Conservation (phyloP, 2,329 filamentous ascomycete species). For the Beauveria sp. region DNA sequence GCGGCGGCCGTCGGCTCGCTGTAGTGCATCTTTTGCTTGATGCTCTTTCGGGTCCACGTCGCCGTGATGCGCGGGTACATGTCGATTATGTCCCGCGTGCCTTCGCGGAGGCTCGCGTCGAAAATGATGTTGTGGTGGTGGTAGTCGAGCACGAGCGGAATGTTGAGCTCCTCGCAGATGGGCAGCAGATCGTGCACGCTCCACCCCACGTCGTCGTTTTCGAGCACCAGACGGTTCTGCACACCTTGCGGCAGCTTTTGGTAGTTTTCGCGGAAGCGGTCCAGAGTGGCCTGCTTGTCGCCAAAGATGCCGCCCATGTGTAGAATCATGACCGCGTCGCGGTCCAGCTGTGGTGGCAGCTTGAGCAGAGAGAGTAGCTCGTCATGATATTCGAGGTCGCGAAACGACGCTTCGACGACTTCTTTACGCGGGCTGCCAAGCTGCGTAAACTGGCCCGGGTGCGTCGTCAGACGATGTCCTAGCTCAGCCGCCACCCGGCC, state of each 20-base stretch:
- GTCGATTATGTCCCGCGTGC: slow-evolving; percentile 69
- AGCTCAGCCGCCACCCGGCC: slow-evolving; percentile 70
- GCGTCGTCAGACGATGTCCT: slow-evolving; percentile 79
- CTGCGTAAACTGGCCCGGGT: slow-evolving; percentile 91
- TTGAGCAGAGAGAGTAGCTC: slow-evolving; percentile 74
- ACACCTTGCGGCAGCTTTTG: slow-evolving; percentile 55
- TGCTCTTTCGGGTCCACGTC: slow-evolving; percentile 78
- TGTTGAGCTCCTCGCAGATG: slow-evolving; percentile 87
- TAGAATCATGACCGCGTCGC: slow-evolving; percentile 87
- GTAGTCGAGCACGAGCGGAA: slow-evolving; percentile 84
- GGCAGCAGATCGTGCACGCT: slow-evolving; percentile 87
- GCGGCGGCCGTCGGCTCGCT: slow-evolving; percentile 61
- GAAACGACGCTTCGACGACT: slow-evolving; percentile 68
- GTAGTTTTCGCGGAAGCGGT: slow-evolving; percentile 74
- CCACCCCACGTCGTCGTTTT: slow-evolving; percentile 93
- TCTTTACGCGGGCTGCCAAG: slow-evolving; percentile 72
- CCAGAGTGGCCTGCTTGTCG: slow-evolving; percentile 71
- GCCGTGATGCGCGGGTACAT: slow-evolving; percentile 70
- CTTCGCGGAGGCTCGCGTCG: slow-evolving; percentile 67
- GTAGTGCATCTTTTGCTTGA: slow-evolving; percentile 96
- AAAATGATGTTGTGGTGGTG: slow-evolving; percentile 96
- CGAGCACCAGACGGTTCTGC: slow-evolving; percentile 76
- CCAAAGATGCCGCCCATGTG: slow-evolving; percentile 91
- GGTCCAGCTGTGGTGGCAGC: slow-evolving; percentile 68
- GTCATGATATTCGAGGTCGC: slow-evolving; percentile 82